These are phyloP conservation scores for Acanthamoeba quina DNA, from an alignment of 208 protist genomes.

Conservation along the genomic window DNA sequence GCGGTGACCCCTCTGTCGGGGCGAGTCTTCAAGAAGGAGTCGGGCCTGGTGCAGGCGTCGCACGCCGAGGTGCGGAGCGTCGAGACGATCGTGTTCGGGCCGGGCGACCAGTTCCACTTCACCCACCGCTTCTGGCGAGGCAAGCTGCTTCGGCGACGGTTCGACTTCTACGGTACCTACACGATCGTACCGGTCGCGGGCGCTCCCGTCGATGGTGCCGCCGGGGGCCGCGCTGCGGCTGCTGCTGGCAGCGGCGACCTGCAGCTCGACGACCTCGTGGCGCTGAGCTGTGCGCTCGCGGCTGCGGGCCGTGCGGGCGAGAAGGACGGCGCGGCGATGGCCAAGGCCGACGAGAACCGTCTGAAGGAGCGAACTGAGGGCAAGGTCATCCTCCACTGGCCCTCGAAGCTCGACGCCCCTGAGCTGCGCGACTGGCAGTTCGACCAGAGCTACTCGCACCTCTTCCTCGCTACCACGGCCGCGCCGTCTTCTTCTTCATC, in stretches of 20 bases:
- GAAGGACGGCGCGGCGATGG: constrained; percentile 48
- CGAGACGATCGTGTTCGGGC: constrained; percentile 26
- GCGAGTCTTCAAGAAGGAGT: constrained; percentile 58
- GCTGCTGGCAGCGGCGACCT: background rate
- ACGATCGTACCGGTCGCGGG: constrained; percentile 10
- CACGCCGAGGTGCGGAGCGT: constrained; percentile 55
- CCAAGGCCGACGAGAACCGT: constrained; percentile 22
- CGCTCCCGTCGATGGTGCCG: background rate
- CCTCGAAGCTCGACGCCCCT: constrained; percentile 54
- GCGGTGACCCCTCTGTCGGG: background rate
- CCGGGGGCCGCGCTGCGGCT: too few species aligned
- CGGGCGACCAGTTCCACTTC: constrained; percentile 59
- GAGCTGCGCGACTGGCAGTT: constrained; percentile 61
- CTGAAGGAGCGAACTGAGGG: constrained; percentile 35
- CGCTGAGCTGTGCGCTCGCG: constrained; percentile 27
- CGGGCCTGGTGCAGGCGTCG: constrained; percentile 12
- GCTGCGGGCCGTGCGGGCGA: background rate
- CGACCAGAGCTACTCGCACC: constrained; percentile 47
- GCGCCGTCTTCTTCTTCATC: background rate
- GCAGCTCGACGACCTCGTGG: constrained; percentile 11
- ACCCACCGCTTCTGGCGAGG: constrained; percentile 69
- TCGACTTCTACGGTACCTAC: constrained; percentile 60
- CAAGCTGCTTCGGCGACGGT: constrained; percentile 56
- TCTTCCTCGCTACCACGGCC: constrained; percentile 26
- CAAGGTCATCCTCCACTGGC: constrained; percentile 65